A percentile compares a stretch with the other conserved stretches of the same genome.
phyloP scores from a whole-genome alignment of 2,329 filamentous ascomycete genomes.

The Plenodomus tracheiphilus region DNA sequence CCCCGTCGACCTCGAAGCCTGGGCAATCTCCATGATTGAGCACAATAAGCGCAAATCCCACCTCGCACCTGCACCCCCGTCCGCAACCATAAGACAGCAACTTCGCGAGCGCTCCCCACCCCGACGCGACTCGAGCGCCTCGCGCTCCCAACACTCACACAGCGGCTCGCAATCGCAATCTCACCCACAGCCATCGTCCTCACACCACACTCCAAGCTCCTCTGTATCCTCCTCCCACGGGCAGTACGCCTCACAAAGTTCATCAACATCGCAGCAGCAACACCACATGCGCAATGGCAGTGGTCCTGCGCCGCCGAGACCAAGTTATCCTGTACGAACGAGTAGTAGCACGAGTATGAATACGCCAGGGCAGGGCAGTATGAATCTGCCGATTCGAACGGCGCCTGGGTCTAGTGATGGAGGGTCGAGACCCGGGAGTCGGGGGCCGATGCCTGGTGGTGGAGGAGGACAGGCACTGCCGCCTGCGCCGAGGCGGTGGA shows the following conservation, averaged over 20 bases:
- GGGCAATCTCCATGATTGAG: conserved; percentile 93
- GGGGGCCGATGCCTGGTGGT: conserved; percentile 28
- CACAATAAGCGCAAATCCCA: conserved; percentile 95
- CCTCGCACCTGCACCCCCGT: conserved; percentile 77
- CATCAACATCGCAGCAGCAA: not conserved
- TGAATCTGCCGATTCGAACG: conserved; percentile 53
- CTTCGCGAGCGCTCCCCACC: conserved; percentile 41
- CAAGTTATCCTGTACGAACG: conserved; percentile 48
- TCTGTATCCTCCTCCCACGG: not conserved
- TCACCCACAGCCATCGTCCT: not conserved
- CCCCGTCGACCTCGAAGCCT: conserved; percentile 88
- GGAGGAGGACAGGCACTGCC: conserved; percentile 17
- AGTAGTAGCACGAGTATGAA: conserved; percentile 46
- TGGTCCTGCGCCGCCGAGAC: conserved; percentile 37
- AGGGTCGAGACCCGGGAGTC: conserved; percentile 26
- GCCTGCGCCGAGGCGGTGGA: conserved; percentile 36
- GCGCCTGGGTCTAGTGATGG: conserved; percentile 41
- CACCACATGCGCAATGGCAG: not conserved
- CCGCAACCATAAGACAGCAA: conserved; percentile 54
- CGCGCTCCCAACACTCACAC: conserved; percentile 19
- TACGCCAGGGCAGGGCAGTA: conserved; percentile 16
- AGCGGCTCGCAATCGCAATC: not conserved
- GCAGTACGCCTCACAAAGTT: not conserved
- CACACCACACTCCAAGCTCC: not conserved
- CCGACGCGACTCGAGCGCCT: conserved; percentile 25